Conservation (phyloP, 495 filamentous ascomycete species). For the Aspergillus bridgeri region DNA sequence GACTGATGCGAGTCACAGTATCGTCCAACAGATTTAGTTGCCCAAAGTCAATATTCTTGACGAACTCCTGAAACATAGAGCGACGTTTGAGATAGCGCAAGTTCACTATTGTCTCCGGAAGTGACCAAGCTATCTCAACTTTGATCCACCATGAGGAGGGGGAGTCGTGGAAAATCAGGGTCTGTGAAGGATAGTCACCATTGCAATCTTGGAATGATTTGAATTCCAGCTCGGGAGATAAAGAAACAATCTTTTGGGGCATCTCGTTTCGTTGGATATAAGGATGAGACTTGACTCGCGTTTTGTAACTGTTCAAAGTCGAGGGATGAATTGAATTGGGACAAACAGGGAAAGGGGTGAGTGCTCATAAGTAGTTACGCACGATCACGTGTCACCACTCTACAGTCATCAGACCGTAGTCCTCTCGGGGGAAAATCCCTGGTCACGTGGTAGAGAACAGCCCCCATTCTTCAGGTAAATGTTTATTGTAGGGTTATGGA, state of each 20-base stretch:
- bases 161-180: slow-evolving; percentile 13
- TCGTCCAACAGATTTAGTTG: slow-evolving; percentile 10
- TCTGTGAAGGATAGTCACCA: slow-evolving; percentile 13
- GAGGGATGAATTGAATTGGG: neutral
- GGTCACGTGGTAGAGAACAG: too few relatives aligned
- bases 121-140: slow-evolving; percentile 9
- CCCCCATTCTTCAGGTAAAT: too few relatives aligned
- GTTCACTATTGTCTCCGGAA: slow-evolving; percentile 2
- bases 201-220: slow-evolving; percentile 1
- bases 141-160: slow-evolving; percentile 17
- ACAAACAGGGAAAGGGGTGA: neutral
- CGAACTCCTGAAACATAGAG: slow-evolving; percentile 5
- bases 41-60: slow-evolving; percentile 17
- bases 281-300: neutral
- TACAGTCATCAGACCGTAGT: too few relatives aligned
- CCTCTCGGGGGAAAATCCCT: too few relatives aligned
- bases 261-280: neutral
- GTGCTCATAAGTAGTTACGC: too few relatives aligned
- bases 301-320: neutral
- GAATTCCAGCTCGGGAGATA: neutral
- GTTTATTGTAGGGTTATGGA: too few relatives aligned
- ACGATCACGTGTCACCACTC: too few relatives aligned
- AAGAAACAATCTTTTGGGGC: neutral
- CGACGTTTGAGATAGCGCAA: slow-evolving; percentile 11
- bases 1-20: slow-evolving; percentile 11